Evolutionary conservation across 208 protist species (phyloP), one percentile per base, ranked within the genome.

Genomic region (Vickermania ingenoplastis): DNA sequence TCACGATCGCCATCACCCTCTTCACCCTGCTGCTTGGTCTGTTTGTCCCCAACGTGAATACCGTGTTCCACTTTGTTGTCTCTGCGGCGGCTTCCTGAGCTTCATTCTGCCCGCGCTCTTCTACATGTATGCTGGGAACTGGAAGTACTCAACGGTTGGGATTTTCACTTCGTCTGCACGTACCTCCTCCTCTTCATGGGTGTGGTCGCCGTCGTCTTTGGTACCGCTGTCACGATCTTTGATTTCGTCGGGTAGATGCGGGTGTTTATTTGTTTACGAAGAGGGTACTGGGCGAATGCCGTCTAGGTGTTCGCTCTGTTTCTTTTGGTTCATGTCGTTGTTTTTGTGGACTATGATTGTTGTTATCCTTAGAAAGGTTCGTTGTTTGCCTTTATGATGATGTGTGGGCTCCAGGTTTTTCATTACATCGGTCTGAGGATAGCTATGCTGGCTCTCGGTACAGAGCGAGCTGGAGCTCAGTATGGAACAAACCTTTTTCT

Each of bases 21-120:
- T 71, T 27, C 17, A 61, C 65, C 7, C 59, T 70, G 13, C 2
- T 70, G 1, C 51, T 62, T 59, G 65, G 65, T 41, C 65, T 70
- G n/a, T 70, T 70, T 48, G 49, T 75, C 27, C 62, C 67, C 13
- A 51, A 68, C 24, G 66, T 83, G 31, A 70, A 63, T 59, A 22
- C 83, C 13, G 75, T 85, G 21, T 91, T 91, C 58, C 69, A 70
- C 28, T 64, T 91, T 4, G 61, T 77, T n/a, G 57, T 26, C 41
- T 88, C 45, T 77, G 71, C 48, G 75, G 77, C 14, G 73, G 75
- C 31, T 73, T 84, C 59, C 63, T 91, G 30, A 66, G 73, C 2
- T 88, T 88, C 59, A 50, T 75, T 53, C 60, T 86, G 56, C 81
- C 83, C 2, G 80, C 75, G 2, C 52, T 77, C 4, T 88, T 81